These are phyloP conservation scores for Ceratobasidium theobromae DNA, from an alignment of 1,284 basidiomycete species.

Conservation along the genomic window DNA sequence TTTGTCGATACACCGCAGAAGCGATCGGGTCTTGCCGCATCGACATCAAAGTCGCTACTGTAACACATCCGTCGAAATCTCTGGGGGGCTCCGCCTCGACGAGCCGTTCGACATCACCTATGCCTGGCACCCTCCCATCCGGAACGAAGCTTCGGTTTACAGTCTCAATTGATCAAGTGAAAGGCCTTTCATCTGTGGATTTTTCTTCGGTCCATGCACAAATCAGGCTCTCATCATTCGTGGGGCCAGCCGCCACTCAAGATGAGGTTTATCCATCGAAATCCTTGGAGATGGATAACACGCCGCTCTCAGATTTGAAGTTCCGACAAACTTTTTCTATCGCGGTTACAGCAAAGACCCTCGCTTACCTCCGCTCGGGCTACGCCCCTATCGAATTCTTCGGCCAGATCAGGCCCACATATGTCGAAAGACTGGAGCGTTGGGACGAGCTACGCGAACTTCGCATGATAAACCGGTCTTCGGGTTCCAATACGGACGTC, in stretches of 20 bases:
- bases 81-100: constrained; percentile 60
- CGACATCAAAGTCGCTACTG: constrained; percentile 75
- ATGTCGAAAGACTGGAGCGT: constrained; percentile 82
- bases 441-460: constrained; percentile 89
- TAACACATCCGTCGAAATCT: constrained; percentile 63
- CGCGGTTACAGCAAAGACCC: constrained; percentile 69
- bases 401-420: constrained; percentile 74
- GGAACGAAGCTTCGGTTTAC: constrained; percentile 82
- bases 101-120: constrained; percentile 68
- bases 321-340: constrained; percentile 81
- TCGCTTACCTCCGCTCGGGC: constrained; percentile 68
- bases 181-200: constrained; percentile 83
- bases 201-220: constrained; percentile 83
- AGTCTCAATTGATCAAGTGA: constrained; percentile 79
- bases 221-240: constrained; percentile 76
- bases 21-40: constrained; percentile 90
- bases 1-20: constrained; percentile 88
- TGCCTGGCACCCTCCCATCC: constrained; percentile 59
- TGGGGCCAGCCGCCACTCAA: constrained; percentile 56
- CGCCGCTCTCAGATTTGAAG: constrained; percentile 72
- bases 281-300: constrained; percentile 70
- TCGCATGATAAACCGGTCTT: constrained; percentile 42
- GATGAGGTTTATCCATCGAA: constrained; percentile 84
- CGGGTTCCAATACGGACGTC: constrained; percentile 19
- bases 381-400: constrained; percentile 89